Evolutionary conservation across 2,329 filamentous ascomycete species (phyloP), one percentile per base, ranked within the genome.

Genomic region (Myriosclerotinia curreyana): DNA sequence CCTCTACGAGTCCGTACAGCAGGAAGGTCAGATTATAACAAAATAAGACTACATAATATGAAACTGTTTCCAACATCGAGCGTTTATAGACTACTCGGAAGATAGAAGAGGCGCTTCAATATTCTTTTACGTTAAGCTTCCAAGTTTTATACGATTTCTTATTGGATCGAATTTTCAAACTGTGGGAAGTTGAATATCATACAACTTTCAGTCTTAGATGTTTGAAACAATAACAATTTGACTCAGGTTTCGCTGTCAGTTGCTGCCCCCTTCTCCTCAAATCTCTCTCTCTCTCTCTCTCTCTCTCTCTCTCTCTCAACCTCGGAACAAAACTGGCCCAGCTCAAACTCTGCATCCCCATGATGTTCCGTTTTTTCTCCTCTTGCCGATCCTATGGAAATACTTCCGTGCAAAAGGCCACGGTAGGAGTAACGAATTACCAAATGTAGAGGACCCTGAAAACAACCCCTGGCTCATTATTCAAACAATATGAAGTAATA

Each of bases 1-100:
- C 58, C n/a, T 53, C 40, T 22, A 31, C 46, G n/a, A 20, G 14
- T 25, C 25, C 11, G 15, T 38, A 61, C 48, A 48, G 53, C 15
- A 31, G 22, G 58, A 34, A 60, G 59, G 53, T 61, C 59, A 61
- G 59, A 44, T 31, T 20, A 61, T n/a, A n/a, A 22, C 25, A 52
- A 53, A 22, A 15, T 12, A 34, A 53, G 48, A 8, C 36, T 20
- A 25, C 14, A 61, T 25, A 22, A 40, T 15, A 22, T 42, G 48
- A 61, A 61, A 61, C 59, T 34, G 38, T 42, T 34, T 34, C 25
- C 40, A 25, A 51, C 22, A 36, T 36, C 11, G 59, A 54, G 59
- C 48, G 48, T 22, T 54, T 31, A 34, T 17, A 20, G n/a, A 12
- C 25, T 20, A 17, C 42, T 54, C 36, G 36, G 36, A 44, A 44